A percentile compares a stretch with the other conserved stretches of the same genome.
Conservation (phyloP, 495 filamentous ascomycete species). For the Durotheca rogersii region DNA sequence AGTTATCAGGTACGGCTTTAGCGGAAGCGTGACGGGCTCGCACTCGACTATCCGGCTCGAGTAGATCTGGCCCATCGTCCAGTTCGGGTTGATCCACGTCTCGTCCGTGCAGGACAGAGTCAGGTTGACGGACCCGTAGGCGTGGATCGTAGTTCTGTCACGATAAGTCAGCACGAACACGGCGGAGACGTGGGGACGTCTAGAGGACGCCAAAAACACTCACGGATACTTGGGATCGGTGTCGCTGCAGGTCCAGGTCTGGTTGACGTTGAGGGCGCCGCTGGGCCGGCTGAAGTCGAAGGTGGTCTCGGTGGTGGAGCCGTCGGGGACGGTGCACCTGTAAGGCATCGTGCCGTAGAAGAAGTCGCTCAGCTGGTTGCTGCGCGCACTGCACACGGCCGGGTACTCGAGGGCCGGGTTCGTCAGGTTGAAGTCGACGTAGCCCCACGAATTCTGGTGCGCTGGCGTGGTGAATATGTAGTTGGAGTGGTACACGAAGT, state of each 20-base stretch:
- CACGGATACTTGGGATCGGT: slow-evolving; percentile 41
- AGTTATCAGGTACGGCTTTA: slow-evolving; percentile 37
- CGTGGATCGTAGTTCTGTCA: slow-evolving; percentile 41
- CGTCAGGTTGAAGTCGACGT: slow-evolving; percentile 45
- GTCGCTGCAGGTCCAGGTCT: slow-evolving; percentile 46
- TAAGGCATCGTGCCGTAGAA: slow-evolving; percentile 47
- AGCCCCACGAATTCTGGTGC: slow-evolving; percentile 47
- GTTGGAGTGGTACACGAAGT: slow-evolving; percentile 42
- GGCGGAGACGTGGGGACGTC: neutral
- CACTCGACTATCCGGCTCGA: slow-evolving; percentile 39
- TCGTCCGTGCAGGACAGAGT: slow-evolving; percentile 39
- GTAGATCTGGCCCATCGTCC: slow-evolving; percentile 45
- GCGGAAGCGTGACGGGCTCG: slow-evolving; percentile 25
- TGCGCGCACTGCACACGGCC: slow-evolving; percentile 39
- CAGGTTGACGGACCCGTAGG: slow-evolving; percentile 36
- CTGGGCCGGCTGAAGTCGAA: slow-evolving; percentile 41
- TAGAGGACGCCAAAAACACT: slow-evolving; percentile 17
- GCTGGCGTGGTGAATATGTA: slow-evolving; percentile 47
- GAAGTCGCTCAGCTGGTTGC: slow-evolving; percentile 44
- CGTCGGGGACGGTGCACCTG: slow-evolving; percentile 35
- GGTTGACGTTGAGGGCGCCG: slow-evolving; percentile 40
- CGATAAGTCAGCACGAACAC: slow-evolving; percentile 6
- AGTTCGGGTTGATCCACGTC: slow-evolving; percentile 42
- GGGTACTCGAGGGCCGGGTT: slow-evolving; percentile 41
- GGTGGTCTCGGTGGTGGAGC: slow-evolving; percentile 22